Evolutionary conservation across 2,329 filamentous ascomycete species (phyloP).

Genomic region (Ascochyta lentis): DNA sequence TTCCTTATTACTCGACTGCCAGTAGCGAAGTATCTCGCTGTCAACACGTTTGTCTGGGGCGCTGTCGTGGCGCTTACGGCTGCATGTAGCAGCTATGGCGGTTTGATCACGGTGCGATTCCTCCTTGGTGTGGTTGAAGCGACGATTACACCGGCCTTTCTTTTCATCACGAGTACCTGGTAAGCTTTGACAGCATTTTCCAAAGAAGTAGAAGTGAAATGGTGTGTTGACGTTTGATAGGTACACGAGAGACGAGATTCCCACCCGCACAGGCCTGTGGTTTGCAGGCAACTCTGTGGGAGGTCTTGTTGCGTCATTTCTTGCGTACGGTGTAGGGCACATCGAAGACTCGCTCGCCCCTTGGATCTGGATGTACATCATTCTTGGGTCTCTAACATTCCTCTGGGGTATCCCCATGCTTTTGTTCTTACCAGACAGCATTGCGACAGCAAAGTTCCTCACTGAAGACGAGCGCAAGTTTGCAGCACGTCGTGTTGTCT

Average conservation of each 20-base stretch:
- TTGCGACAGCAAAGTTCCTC: slow-evolving; percentile 6
- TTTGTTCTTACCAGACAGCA: slow-evolving; percentile 8
- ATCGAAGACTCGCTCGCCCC: slow-evolving; percentile 5
- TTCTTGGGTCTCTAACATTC: slow-evolving; percentile 6
- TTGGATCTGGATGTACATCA: slow-evolving; percentile 13
- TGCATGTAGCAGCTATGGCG: slow-evolving; percentile 4
- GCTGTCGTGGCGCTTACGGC: slow-evolving; percentile 1
- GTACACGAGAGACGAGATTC: slow-evolving; percentile 12
- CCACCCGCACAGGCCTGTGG: slow-evolving; percentile 8
- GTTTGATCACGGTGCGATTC: slow-evolving; percentile 4
- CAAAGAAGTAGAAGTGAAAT: neutral
- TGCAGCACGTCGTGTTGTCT: slow-evolving; percentile 34
- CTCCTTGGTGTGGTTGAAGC: slow-evolving; percentile 12
- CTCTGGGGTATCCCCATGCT: slow-evolving; percentile 7
- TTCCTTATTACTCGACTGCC: slow-evolving; percentile 4
- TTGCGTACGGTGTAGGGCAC: slow-evolving; percentile 9
- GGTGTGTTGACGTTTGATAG: neutral
- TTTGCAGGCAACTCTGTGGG: slow-evolving; percentile 12
- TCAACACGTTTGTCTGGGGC: slow-evolving; percentile 6
- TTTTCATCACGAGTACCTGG: slow-evolving; percentile 39
- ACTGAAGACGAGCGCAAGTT: slow-evolving; percentile 16
- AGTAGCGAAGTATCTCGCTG: slow-evolving; percentile 4
- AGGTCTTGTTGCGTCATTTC: slow-evolving; percentile 9
- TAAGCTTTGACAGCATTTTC: slow-evolving; percentile 17
- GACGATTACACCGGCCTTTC: slow-evolving; percentile 20